Evolutionary conservation across 345 rosid species (phyloP).

Genomic region (Alliaria petiolata): DNA sequence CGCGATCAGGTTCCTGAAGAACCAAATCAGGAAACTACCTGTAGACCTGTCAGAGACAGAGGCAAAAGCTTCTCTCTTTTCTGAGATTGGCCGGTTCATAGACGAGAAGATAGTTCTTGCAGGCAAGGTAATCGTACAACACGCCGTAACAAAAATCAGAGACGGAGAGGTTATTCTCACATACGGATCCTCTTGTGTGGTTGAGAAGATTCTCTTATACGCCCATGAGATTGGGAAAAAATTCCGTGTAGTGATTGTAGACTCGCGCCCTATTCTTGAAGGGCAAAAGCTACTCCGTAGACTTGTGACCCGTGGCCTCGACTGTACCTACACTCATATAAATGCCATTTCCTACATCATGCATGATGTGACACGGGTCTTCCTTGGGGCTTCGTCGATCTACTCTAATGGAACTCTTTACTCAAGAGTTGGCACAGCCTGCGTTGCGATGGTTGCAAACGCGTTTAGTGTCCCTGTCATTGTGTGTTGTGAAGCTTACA

Average conservation of each 20-base stretch:
- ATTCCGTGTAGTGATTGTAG: slow-evolving; percentile 66
- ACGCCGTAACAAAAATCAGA: slow-evolving; percentile 67
- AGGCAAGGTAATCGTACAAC: slow-evolving; percentile 60
- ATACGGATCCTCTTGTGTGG: slow-evolving; percentile 67
- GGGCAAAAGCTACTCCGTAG: slow-evolving; percentile 61
- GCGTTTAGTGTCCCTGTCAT: slow-evolving; percentile 64
- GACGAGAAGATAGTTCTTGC: slow-evolving; percentile 63
- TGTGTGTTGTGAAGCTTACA: slow-evolving; percentile 81
- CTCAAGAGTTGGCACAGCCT: slow-evolving; percentile 72
- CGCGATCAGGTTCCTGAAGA: slow-evolving; percentile 75
- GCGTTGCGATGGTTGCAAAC: slow-evolving; percentile 79
- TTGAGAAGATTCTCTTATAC: slow-evolving; percentile 69
- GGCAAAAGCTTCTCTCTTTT: slow-evolving; percentile 51
- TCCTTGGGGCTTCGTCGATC: slow-evolving; percentile 73
- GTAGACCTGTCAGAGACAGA: slow-evolving; percentile 51
- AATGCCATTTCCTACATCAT: slow-evolving; percentile 71
- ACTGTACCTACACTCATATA: slow-evolving; percentile 71
- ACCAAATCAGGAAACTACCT: slow-evolving; percentile 58
- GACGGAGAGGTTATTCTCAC: slow-evolving; percentile 80
- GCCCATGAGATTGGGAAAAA: slow-evolving; percentile 70
- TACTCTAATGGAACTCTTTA: slow-evolving; percentile 74
- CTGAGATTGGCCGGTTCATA: slow-evolving; percentile 66
- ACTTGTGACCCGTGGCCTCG: slow-evolving; percentile 56
- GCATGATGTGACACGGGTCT: slow-evolving; percentile 66
- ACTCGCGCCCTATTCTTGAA: slow-evolving; percentile 68